Evolutionary conservation across 1,284 basidiomycete species (phyloP), one percentile per base, ranked within the genome.

Genomic region (Tetrapyrgos nigripes): DNA sequence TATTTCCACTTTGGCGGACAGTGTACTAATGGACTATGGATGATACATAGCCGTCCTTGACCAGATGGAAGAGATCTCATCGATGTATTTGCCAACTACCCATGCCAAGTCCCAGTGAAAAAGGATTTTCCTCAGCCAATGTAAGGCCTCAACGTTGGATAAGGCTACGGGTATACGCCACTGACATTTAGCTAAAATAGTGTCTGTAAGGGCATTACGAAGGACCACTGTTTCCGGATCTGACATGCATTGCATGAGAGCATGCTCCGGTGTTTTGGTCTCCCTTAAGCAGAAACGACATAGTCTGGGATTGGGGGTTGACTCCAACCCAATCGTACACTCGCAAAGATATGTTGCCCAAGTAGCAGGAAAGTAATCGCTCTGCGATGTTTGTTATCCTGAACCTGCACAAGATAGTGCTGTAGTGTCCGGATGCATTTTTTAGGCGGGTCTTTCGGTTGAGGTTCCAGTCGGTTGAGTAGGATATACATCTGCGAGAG

Each of bases 21-120:
- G 33, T 9, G 21, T 13, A 8, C 43, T 23, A 45, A n/a, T n/a
- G n/a, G n/a, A n/a, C 69, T 0, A 65, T 66, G 2, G 29, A 60
- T 33, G 31, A 33, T 33, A 33, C 31, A 8, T 8, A 8, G 8
- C 14, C 14, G 31, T 33, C 14, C 31, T 33, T 8, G 37, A n/a
- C 37, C 37, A 40, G 19, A 8, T 8, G 14, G 31, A 33, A 33
- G 31, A 33, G 31, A 33, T 14, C 31, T 33, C 31, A 14, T 33
- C 13, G 19, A 40, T n/a, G 17, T 9, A 17, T 40, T 40, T 40
- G 6, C n/a, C n/a, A n/a, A n/a, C n/a, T n/a, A n/a, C n/a, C n/a
- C n/a, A n/a, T n/a, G n/a, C n/a, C n/a, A n/a, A 8, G 6, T 40
- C 37, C 37, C 37, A 40, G 19, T 40, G 5, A n/a, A 40, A 40